Percentiles rank a stretch among this genome's conserved stretches.
phyloP scores from a whole-genome alignment of 2,329 filamentous ascomycete genomes.

The Orbilia blumenaviensis region DNA sequence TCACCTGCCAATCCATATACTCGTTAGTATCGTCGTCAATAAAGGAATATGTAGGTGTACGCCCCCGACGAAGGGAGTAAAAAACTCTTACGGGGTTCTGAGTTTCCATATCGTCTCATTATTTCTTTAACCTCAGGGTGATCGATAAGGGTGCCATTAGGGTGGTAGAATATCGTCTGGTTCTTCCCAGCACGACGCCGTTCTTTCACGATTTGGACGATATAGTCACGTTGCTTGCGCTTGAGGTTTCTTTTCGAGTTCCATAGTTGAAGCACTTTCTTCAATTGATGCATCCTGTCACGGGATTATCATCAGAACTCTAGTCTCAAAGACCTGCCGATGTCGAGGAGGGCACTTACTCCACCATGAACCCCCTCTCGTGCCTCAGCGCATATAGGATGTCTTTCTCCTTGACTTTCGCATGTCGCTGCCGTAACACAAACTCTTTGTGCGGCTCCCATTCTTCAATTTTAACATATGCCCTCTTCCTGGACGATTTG shows the following conservation, averaged over 20 bases:
- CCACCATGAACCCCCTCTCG: conserved; percentile 44
- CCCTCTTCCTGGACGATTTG: conserved; percentile 22
- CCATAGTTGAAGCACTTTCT: conserved; percentile 50
- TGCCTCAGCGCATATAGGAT: conserved; percentile 38
- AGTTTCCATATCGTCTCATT: conserved; percentile 49
- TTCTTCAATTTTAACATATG: conserved; percentile 50
- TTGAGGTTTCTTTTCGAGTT: conserved; percentile 47
- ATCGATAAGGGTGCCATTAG: conserved; percentile 35
- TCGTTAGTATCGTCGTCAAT: not conserved
- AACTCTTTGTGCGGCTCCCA: conserved; percentile 51
- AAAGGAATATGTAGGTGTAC: not conserved
- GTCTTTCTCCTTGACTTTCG: conserved; percentile 44
- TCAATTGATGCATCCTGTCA: conserved; percentile 49
- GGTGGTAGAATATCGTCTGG: conserved; percentile 40
- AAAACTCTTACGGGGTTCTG: conserved; percentile 25
- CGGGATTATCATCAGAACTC: not conserved
- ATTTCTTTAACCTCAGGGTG: conserved; percentile 45
- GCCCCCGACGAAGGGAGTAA: too few species aligned
- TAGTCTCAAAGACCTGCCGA: not conserved
- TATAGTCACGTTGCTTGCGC: conserved; percentile 44
- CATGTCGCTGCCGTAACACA: conserved; percentile 41
- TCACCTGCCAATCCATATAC: conserved; percentile 1
- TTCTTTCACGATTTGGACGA: conserved; percentile 45
- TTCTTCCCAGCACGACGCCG: conserved; percentile 24
- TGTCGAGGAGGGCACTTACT: conserved; percentile 13